Evolutionary conservation across 2,329 filamentous ascomycete genomes (phyloP).

Genomic region (Pseudocercospora fijiensis): DNA sequence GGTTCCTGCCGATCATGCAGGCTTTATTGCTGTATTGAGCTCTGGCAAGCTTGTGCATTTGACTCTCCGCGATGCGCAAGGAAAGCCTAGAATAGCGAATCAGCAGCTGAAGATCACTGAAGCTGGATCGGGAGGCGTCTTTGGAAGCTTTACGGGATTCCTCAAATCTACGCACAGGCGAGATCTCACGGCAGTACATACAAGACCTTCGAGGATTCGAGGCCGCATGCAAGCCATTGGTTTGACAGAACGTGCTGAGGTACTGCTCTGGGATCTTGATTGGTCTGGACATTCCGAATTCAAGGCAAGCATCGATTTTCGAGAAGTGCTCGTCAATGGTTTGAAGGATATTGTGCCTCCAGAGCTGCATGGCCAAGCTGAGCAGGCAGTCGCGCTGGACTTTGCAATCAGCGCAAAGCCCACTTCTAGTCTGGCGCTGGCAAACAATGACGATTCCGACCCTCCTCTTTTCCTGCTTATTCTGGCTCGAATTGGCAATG

Average conservation of each 20-base stretch:
- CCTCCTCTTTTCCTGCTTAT: slow-evolving; percentile 34
- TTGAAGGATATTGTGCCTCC: slow-evolving; percentile 57
- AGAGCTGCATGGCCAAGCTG: slow-evolving; percentile 41
- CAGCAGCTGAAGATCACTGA: slow-evolving; percentile 70
- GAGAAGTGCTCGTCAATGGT: slow-evolving; percentile 62
- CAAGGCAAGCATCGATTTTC: slow-evolving; percentile 68
- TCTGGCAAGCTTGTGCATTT: slow-evolving; percentile 84
- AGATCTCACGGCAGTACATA: slow-evolving; percentile 76
- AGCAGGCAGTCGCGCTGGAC: slow-evolving; percentile 60
- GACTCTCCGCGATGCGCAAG: slow-evolving; percentile 80
- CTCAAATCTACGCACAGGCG: slow-evolving; percentile 68
- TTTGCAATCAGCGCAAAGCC: slow-evolving; percentile 62
- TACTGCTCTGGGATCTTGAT: slow-evolving; percentile 86
- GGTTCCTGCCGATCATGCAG: slow-evolving; percentile 79
- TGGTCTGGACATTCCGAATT: slow-evolving; percentile 80
- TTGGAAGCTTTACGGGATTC: slow-evolving; percentile 77
- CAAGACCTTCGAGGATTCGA: slow-evolving; percentile 67
- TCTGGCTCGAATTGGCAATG: slow-evolving; percentile 32
- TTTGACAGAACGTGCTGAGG: slow-evolving; percentile 70
- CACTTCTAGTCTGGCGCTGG: slow-evolving; percentile 27
- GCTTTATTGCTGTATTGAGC: slow-evolving; percentile 81
- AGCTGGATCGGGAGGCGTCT: slow-evolving; percentile 62
- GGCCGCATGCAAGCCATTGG: slow-evolving; percentile 84
- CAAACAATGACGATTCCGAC: slow-evolving; percentile 23
- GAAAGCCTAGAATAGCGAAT: slow-evolving; percentile 74